phyloP scores from a whole-genome alignment of 148 eudicot genomes.

The Euryodendron excelsum region DNA sequence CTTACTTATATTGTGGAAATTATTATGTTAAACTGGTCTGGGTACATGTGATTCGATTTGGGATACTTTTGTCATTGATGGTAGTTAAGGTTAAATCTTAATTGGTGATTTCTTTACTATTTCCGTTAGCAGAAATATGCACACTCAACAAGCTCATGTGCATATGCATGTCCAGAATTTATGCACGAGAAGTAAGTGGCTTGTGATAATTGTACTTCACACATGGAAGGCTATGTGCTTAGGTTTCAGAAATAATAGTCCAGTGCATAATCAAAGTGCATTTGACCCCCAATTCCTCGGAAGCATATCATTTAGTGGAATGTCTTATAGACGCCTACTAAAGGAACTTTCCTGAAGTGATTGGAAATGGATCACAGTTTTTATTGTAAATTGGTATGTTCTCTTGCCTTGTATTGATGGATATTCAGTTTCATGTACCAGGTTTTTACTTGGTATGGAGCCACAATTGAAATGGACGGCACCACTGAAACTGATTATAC shows the following conservation, averaged over 20 bases:
- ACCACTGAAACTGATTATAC: constrained; percentile 84
- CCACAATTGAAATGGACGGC: constrained; percentile 91
- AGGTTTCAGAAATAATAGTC: background rate
- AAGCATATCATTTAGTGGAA: background rate
- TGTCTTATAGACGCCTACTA: background rate
- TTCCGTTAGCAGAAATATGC: background rate
- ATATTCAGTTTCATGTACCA: constrained; percentile 23
- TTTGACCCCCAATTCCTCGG: background rate
- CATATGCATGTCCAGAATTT: background rate
- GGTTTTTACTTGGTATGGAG: constrained; percentile 98
- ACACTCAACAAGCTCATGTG: background rate
- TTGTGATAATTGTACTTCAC: background rate
- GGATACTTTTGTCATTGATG: too few species aligned
- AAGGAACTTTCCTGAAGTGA: background rate
- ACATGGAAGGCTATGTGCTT: background rate
- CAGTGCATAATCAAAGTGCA: background rate
- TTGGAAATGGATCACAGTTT: background rate
- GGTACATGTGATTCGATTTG: too few species aligned
- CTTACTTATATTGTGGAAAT: too few species aligned
- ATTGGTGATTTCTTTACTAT: background rate
- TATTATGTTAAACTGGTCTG: too few species aligned
- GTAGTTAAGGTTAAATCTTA: background rate
- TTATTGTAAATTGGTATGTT: background rate
- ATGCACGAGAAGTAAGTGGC: background rate
- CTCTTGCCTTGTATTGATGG: background rate